phyloP scores from a whole-genome alignment of 352 stramenopile species.

The Halophytophthora batemanensis region DNA sequence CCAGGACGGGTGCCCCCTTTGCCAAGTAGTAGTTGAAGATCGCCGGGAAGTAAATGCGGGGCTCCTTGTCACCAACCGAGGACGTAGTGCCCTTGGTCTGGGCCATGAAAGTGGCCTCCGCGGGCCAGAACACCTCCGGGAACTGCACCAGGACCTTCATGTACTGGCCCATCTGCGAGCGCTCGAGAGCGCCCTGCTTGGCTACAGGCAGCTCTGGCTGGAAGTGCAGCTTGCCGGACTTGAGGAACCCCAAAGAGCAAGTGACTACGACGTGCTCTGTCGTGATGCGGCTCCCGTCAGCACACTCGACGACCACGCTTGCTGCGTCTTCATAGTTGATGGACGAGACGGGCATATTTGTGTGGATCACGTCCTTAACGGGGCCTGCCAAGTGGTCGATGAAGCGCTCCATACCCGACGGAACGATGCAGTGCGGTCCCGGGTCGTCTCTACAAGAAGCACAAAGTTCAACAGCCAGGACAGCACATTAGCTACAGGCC shows the following conservation, averaged over 20 bases:
- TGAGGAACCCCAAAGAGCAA: conserved; percentile 49
- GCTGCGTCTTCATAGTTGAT: conserved; percentile 29
- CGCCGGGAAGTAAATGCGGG: conserved; percentile 48
- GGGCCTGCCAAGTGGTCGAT: conserved; percentile 36
- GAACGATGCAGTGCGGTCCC: conserved; percentile 52
- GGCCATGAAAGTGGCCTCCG: conserved; percentile 41
- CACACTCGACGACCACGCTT: conserved; percentile 38
- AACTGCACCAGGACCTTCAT: conserved; percentile 80
- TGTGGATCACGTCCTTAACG: conserved; percentile 33
- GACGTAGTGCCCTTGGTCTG: conserved; percentile 24
- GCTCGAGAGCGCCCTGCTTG: conserved; percentile 48
- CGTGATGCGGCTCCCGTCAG: conserved; percentile 18
- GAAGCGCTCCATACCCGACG: conserved; percentile 49
- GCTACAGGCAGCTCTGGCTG: conserved; percentile 35
- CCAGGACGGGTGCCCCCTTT: conserved; percentile 51
- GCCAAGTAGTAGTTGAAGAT: conserved; percentile 58
- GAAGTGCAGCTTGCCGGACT: conserved; percentile 49
- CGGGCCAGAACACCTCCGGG: conserved; percentile 60
- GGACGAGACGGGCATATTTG: conserved; percentile 22
- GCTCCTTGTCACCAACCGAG: conserved; percentile 1
- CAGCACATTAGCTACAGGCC: too few species aligned
- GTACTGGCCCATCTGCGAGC: conserved; percentile 59
- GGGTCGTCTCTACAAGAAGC: conserved; percentile 36
- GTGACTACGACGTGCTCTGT: conserved; percentile 55
- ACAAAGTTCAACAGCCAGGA: too few species aligned